Base-by-base conservation (phyloP, 805 yeast genomes). In the Wickerhamomyces chambardii region DNA sequence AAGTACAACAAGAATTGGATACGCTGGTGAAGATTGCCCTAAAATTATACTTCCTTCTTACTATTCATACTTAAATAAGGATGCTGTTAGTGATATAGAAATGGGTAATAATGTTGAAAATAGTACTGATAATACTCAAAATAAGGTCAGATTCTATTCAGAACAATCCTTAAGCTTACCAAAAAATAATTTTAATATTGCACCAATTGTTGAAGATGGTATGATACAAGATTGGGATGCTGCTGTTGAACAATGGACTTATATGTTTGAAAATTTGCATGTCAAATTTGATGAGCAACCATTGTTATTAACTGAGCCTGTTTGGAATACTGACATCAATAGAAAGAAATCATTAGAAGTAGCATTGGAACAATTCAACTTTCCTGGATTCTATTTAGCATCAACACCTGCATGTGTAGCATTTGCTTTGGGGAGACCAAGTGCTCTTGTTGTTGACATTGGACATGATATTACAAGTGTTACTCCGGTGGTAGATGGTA, bases 11-110 rank as follows among this genome's bases (percentile, higher is more conserved):
- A 75, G 90, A 36, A 75, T 81, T 15, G 98, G 98, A 2, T 87
- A 75, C 57, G 89, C 97, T 4, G 97, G 97, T 10, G 90, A 86
- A 38, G 96, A 89, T 53, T 70, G 75, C 36, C 98, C 98, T 11
- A 73, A 79, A 43, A 62, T 78, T 4, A 73, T 83, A 17, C 56
- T 79, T 11, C 92, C 96, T 3, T 83, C 95, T 1, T 70, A 57
- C 40, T 85, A 75, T 50, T 82, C 78, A 8, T 21, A 24, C 12
- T 37, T 32, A 33, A 44, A 31, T 10, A 37, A 33, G 5, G 41
- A 30, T 1, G 47, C 39, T 6, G 44, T 42, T 27, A 46, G 47
- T 51, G 43, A 34, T 8, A 12, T 9, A 9, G 53, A 50, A 11
- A 37, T 42, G 10, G 56, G 50, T 22, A 40, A 35, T 16, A 45